Evolutionary conservation across 176 grass and related monocot species (phyloP).

Genomic region (Triticum dicoccoides): DNA sequence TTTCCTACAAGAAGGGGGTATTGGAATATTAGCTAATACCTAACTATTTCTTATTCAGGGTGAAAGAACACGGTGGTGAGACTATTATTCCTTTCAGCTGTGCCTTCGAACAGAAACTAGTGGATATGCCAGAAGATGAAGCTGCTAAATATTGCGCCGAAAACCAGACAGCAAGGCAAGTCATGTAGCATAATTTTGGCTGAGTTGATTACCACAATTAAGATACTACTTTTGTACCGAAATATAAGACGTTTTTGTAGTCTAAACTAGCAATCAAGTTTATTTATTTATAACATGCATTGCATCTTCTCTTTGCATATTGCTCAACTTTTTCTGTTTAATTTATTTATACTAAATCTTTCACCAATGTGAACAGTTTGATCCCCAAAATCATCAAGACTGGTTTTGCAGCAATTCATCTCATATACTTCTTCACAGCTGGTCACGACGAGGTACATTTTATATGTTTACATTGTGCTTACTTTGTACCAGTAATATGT

Average conservation of each 20-base stretch:
- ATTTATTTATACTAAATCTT: slow-evolving; percentile 15
- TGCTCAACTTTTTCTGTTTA: not conserved
- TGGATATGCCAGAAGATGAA: slow-evolving; percentile 96
- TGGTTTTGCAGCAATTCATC: slow-evolving; percentile 95
- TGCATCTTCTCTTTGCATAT: not conserved
- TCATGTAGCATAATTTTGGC: not conserved
- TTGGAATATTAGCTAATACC: not conserved
- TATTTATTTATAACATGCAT: not conserved
- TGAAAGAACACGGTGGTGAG: slow-evolving; percentile 92
- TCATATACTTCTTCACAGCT: slow-evolving; percentile 99
- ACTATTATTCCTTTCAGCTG: slow-evolving; percentile 94
- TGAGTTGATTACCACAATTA: too few relatives aligned
- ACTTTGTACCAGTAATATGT: not conserved
- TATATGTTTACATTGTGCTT: slow-evolving; percentile 19
- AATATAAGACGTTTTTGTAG: too few relatives aligned
- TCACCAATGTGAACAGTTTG: slow-evolving; percentile 49
- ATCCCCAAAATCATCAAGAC: slow-evolving; percentile 96
- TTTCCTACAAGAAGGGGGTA: not conserved
- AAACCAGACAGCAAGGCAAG: slow-evolving; percentile 75
- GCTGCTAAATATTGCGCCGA: slow-evolving; percentile 94
- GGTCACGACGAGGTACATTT: slow-evolving; percentile 85
- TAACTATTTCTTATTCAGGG: slow-evolving; percentile 48
- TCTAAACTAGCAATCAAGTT: too few relatives aligned
- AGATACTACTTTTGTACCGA: too few relatives aligned
- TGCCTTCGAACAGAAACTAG: slow-evolving; percentile 76